These are phyloP conservation scores for Neurospora sublineolata DNA, from an alignment of 495 filamentous ascomycete genomes.

Conservation along the genomic window DNA sequence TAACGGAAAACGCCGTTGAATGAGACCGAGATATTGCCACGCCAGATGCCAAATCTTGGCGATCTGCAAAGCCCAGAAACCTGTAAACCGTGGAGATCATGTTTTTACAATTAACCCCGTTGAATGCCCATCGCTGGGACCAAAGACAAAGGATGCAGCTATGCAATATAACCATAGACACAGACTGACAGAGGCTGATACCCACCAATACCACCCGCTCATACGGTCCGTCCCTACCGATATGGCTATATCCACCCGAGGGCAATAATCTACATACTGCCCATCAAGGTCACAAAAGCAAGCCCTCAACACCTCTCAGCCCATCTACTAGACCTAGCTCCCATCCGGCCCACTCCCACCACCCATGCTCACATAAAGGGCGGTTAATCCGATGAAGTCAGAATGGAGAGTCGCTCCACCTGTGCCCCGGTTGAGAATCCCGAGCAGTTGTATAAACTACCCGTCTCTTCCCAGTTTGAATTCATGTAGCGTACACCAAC, in stretches of 20 bases:
- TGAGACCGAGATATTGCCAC: conserved; percentile 11
- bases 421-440: not conserved
- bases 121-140: not conserved
- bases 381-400: not conserved
- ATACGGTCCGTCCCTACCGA: conserved; percentile 34
- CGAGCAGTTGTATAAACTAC: not conserved
- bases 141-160: conserved; percentile 6
- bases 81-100: conserved; percentile 3
- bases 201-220: conserved; percentile 24
- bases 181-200: conserved; percentile 1
- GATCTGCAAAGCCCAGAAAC: conserved; percentile 17
- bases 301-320: not conserved
- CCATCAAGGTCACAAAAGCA: conserved; percentile 3
- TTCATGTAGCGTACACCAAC: not conserved
- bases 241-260: conserved; percentile 27
- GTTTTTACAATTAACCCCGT: conserved; percentile 4
- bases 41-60: not conserved
- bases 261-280: conserved; percentile 13
- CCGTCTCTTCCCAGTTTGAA: not conserved
- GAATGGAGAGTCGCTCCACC: not conserved
- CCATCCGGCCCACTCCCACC: conserved; percentile 6
- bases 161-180: conserved; percentile 12
- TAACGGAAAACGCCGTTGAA: conserved; percentile 9
- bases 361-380: not conserved
- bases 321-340: conserved; percentile 8